phyloP scores from a whole-genome alignment of 1,284 basidiomycete genomes.

The Puccinia sorghi region DNA sequence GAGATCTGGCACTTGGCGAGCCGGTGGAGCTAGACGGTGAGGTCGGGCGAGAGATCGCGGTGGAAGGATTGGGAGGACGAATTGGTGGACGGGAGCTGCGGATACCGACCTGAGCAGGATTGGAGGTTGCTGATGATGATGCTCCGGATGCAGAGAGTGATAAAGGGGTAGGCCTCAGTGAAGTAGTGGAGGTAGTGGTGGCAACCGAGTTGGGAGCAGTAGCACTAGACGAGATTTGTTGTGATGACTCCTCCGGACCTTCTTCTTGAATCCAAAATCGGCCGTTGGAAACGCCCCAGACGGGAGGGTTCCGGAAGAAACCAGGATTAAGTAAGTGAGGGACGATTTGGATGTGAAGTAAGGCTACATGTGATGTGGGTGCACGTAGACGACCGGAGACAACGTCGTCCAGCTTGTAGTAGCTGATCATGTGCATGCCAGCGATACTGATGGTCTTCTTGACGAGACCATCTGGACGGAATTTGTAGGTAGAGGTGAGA shows the following conservation, averaged over 20 bases:
- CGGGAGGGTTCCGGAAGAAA: slow-evolving; percentile 29
- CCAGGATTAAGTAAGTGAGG: slow-evolving; percentile 11
- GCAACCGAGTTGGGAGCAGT: neutral
- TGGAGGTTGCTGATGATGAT: neutral
- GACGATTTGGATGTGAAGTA: neutral
- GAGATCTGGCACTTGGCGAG: slow-evolving; percentile 26
- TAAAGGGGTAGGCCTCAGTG: neutral
- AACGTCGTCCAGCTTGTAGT: slow-evolving; percentile 47
- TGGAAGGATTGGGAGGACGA: neutral
- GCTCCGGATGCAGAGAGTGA: neutral
- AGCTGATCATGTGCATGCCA: slow-evolving; percentile 50
- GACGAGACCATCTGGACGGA: slow-evolving; percentile 85
- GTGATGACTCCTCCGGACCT: slow-evolving; percentile 26
- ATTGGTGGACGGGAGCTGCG: slow-evolving; percentile 11
- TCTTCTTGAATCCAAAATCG: slow-evolving; percentile 29
- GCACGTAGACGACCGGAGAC: slow-evolving; percentile 31
- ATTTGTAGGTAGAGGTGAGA: slow-evolving; percentile 84
- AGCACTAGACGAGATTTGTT: neutral
- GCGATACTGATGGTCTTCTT: slow-evolving; percentile 68
- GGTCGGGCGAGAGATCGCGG: slow-evolving; percentile 22
- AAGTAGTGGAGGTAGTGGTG: neutral
- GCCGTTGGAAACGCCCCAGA: slow-evolving; percentile 5
- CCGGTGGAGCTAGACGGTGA: slow-evolving; percentile 28
- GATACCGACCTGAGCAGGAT: neutral
- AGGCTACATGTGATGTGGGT: slow-evolving; percentile 7